Evolutionary conservation across 2,329 filamentous ascomycete genomes (phyloP), one percentile per base, ranked within the genome.

Genomic region (Aspergillus tanneri): DNA sequence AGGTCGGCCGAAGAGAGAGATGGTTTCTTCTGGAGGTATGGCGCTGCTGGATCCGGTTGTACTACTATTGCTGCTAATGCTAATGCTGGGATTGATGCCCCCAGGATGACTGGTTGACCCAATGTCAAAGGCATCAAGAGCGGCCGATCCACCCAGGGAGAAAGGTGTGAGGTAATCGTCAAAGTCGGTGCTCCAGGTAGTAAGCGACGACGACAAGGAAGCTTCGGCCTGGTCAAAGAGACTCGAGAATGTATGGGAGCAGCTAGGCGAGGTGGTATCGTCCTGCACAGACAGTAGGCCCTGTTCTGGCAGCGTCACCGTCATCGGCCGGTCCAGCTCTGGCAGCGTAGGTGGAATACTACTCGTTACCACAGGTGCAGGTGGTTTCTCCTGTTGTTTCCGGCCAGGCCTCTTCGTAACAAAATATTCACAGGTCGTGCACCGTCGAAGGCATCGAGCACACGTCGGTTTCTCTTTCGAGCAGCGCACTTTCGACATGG

Each of bases 401-500:
- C 64, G 55, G 2, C 64, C 63, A 11, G 56, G 55, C 23, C 64
- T 57, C 53, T 60, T 66, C 3, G 62, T 63, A 21, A 55, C 54
- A 40, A 66, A 50, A 50, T 70, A 72, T 30, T 66, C 53, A 50
- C 68, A 71, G 5, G 47, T 28, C 9, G 60, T 49, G 21, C 57
- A 59, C 37, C 63, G 54, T 30, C 59, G 63, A 25, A 52, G 49
- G 52, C 69, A 71, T 43, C 67, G 60, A 5, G 62, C 58, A 42
- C 69, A 72, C 28, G 27, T 34, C 9, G 47, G 58, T 28, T 40
- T 44, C 22, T 45, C 35, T 23, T 45, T 49, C n/a, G 47, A 21
- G 9, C 47, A 49, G 23, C 27, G 21, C 36, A 72, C 55, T 55
- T 72, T 71, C 16, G 69, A 69, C 12, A 50, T 47, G 4, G 68